Evolutionary conservation across 1,284 basidiomycete genomes (phyloP).

Genomic region (Gymnopus androsaceus): DNA sequence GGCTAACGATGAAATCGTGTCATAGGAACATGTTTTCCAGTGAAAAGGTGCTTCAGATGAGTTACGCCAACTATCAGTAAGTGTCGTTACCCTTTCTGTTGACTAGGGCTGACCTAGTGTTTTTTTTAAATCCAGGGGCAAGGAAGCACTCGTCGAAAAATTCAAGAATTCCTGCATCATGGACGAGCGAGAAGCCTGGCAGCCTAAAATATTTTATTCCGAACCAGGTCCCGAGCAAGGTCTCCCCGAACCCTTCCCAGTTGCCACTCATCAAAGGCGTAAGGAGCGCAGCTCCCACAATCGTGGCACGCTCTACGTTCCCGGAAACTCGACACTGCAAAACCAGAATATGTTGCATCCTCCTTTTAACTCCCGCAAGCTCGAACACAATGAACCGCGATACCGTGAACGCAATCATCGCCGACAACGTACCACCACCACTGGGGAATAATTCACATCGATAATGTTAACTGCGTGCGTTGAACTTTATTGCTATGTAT

Average conservation of each 20-base stretch:
- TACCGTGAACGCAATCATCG: background rate
- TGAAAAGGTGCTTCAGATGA: constrained; percentile 85
- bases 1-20: constrained; percentile 2
- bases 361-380: background rate
- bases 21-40: constrained; percentile 84
- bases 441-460: background rate
- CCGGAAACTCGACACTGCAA: constrained; percentile 30
- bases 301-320: constrained; percentile 67
- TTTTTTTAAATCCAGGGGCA: constrained; percentile 59
- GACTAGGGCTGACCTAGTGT: background rate
- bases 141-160: constrained; percentile 83
- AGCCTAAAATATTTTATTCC: constrained; percentile 83
- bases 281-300: constrained; percentile 78
- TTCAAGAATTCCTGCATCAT: constrained; percentile 85
- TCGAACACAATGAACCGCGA: background rate
- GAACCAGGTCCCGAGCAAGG: constrained; percentile 69
- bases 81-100: constrained; percentile 29
- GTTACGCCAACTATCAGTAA: constrained; percentile 84
- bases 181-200: constrained; percentile 80
- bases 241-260: constrained; percentile 77
- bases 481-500: background rate
- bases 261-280: constrained; percentile 72
- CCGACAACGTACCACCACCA: background rate
- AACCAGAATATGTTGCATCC: background rate
- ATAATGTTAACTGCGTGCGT: background rate